These are phyloP conservation scores for Debaryomyces maramus DNA, from an alignment of 805 yeast genomes.

Conservation along the genomic window DNA sequence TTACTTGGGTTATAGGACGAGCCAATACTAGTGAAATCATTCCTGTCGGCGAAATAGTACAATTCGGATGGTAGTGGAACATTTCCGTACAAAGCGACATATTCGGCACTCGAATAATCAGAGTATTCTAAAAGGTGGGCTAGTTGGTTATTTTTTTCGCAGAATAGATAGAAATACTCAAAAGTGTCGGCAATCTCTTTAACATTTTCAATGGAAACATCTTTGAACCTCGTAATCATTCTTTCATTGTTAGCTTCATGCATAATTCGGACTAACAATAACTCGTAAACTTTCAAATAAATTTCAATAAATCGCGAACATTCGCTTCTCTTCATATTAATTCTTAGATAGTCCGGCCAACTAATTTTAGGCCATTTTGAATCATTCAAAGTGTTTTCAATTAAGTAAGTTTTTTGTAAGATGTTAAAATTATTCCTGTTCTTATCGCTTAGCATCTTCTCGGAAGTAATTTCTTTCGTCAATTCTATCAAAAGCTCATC, in stretches of 20 bases:
- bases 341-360: constrained; percentile 37
- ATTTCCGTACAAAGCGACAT: constrained; percentile 20
- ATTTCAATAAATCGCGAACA: constrained; percentile 25
- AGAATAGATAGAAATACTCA: constrained; percentile 2
- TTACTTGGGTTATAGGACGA: constrained; percentile 3
- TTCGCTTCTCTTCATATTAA: constrained; percentile 26
- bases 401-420: constrained; percentile 25
- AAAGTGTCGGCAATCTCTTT: neutral
- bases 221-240: neutral
- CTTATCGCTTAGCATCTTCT: constrained; percentile 14
- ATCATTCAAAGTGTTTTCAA: constrained; percentile 29
- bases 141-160: neutral
- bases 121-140: constrained; percentile 16
- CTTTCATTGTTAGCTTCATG: too few species aligned
- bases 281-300: constrained; percentile 36
- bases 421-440: constrained; percentile 24
- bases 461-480: constrained; percentile 16
- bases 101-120: constrained; percentile 39
- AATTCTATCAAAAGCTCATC: constrained; percentile 30
- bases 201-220: too few species aligned
- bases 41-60: constrained; percentile 14
- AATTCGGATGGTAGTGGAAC: constrained; percentile 22
- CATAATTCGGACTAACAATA: constrained; percentile 19
- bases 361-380: constrained; percentile 37
- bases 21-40: neutral